Percentiles rank a stretch among this genome's conserved stretches.
These are phyloP conservation scores for Sechiopsis laciniata DNA, from an alignment of 306 rosid genomes.

Conservation along the genomic window DNA sequence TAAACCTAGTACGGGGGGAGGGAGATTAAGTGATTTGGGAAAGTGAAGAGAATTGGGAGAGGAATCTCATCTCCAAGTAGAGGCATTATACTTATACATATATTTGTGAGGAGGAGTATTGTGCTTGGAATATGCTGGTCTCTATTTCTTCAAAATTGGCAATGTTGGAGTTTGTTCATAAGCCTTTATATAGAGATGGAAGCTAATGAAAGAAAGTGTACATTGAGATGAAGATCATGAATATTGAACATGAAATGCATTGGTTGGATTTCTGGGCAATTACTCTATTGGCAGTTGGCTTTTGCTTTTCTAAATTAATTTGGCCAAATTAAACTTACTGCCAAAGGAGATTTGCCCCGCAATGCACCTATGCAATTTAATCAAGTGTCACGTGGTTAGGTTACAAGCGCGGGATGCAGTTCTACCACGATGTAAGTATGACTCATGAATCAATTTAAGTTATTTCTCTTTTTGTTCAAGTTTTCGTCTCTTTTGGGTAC, in stretches of 20 bases:
- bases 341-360: slow-evolving; percentile 81
- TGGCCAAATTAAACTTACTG: slow-evolving; percentile 29
- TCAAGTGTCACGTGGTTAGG: too few relatives aligned
- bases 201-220: background rate
- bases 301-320: background rate
- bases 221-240: background rate
- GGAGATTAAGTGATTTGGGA: background rate
- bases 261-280: slow-evolving; percentile 58
- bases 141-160: background rate
- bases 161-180: background rate
- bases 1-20: slow-evolving; percentile 14
- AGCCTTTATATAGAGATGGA: slow-evolving; percentile 23
- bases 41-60: background rate
- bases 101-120: background rate
- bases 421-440: too few relatives aligned
- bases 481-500: too few relatives aligned
- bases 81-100: background rate
- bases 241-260: slow-evolving; percentile 15
- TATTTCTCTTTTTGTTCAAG: too few relatives aligned
- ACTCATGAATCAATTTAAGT: too few relatives aligned
- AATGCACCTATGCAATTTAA: slow-evolving; percentile 32
- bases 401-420: too few relatives aligned
- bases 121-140: slow-evolving; percentile 17
- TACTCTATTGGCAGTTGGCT: slow-evolving; percentile 45
- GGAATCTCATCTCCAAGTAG: slow-evolving; percentile 13